phyloP scores from a whole-genome alignment of 768 basidiomycete species.

The Coprinopsis marcescibilis region DNA sequence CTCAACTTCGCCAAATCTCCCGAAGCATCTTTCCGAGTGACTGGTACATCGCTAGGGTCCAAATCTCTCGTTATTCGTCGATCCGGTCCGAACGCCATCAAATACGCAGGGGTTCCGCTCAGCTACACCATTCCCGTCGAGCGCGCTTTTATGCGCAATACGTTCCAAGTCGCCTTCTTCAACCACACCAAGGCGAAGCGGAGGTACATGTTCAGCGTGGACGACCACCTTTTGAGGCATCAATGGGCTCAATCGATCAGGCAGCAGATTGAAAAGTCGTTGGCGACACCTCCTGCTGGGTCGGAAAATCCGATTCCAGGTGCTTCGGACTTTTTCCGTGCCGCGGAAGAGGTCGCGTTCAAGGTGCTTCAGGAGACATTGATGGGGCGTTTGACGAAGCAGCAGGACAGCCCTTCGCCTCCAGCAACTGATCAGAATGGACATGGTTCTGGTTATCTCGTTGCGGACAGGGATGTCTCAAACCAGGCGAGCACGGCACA shows the following conservation, averaged over 20 bases:
- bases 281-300: slow-evolving; percentile 22
- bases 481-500: slow-evolving; percentile 26
- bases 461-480: background rate
- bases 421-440: slow-evolving; percentile 6
- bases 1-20: slow-evolving; percentile 74
- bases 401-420: background rate
- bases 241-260: slow-evolving; percentile 69
- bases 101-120: slow-evolving; percentile 76
- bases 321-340: slow-evolving; percentile 48
- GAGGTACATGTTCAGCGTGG: slow-evolving; percentile 93
- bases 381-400: slow-evolving; percentile 55
- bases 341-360: slow-evolving; percentile 73
- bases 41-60: slow-evolving; percentile 75
- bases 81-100: slow-evolving; percentile 75
- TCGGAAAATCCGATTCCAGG: slow-evolving; percentile 30
- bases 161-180: slow-evolving; percentile 86
- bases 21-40: slow-evolving; percentile 87
- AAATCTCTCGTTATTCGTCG: slow-evolving; percentile 83
- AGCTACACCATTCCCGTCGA: slow-evolving; percentile 77
- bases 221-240: slow-evolving; percentile 68
- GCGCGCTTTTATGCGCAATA: slow-evolving; percentile 94
- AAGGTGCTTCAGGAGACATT: slow-evolving; percentile 82
- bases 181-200: slow-evolving; percentile 63
- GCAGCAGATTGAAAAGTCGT: slow-evolving; percentile 56
- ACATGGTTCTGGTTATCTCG: slow-evolving; percentile 6